phyloP scores from a whole-genome alignment of 2,329 filamentous ascomycete species.

The Periconia digitata region DNA sequence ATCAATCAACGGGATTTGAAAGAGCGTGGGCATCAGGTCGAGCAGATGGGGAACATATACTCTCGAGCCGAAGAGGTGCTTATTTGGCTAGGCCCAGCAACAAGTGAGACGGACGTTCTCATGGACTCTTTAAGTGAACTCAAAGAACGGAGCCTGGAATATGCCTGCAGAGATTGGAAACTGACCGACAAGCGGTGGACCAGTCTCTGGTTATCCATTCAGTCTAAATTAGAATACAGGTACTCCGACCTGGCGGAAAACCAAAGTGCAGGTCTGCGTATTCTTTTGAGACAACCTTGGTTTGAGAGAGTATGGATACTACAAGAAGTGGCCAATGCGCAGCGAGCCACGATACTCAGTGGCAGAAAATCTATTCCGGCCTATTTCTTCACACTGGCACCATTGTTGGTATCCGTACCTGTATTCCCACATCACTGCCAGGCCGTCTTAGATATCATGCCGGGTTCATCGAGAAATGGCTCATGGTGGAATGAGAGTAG shows the following conservation, averaged over 20 bases:
- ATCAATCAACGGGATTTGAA: slow-evolving; percentile 25
- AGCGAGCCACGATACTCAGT: slow-evolving; percentile 3
- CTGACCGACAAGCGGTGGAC: not conserved
- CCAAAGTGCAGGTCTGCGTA: slow-evolving; percentile 1
- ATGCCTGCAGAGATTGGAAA: slow-evolving; percentile 11
- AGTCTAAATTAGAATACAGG: not conserved
- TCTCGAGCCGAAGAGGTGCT: slow-evolving; percentile 22
- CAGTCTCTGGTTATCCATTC: not conserved
- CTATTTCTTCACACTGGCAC: slow-evolving; percentile 10
- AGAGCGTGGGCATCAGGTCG: slow-evolving; percentile 28
- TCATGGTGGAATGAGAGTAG: slow-evolving; percentile 21
- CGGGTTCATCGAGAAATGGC: slow-evolving; percentile 7
- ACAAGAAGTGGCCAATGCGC: slow-evolving; percentile 18
- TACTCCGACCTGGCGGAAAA: not conserved
- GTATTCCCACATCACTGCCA: slow-evolving; percentile 13
- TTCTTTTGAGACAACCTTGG: slow-evolving; percentile 9
- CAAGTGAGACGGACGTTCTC: slow-evolving; percentile 7
- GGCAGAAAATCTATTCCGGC: slow-evolving; percentile 10
- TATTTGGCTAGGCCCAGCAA: slow-evolving; percentile 29
- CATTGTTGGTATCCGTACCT: slow-evolving; percentile 4
- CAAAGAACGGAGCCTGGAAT: slow-evolving; percentile 2
- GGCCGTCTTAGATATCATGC: slow-evolving; percentile 21
- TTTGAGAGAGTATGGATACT: slow-evolving; percentile 19
- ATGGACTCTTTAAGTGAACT: slow-evolving; percentile 9
- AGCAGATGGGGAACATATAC: slow-evolving; percentile 30